Conservation (phyloP, 106 monocot genomes). For the Phalaenopsis aphrodite region DNA sequence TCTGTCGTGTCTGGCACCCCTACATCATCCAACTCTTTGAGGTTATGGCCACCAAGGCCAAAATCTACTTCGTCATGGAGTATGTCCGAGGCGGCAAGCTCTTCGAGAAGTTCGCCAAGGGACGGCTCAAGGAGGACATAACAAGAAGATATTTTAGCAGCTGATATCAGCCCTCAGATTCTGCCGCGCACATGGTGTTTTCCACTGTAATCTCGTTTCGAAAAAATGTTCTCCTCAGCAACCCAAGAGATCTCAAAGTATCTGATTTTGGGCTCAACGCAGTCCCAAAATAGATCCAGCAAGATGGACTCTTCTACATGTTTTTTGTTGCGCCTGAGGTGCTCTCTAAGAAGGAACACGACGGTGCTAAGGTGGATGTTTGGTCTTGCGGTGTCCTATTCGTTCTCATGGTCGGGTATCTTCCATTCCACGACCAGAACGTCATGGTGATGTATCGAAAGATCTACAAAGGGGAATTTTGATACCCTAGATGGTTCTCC, state of each 20-base stretch:
- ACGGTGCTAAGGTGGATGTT: conserved; percentile 41
- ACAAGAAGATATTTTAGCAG: conserved; percentile 36
- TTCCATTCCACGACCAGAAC: conserved; percentile 41
- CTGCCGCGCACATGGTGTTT: conserved; percentile 43
- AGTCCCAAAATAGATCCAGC: conserved; percentile 2
- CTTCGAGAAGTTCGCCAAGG: conserved; percentile 32
- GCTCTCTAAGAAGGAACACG: conserved; percentile 27
- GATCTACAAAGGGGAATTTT: conserved; percentile 42
- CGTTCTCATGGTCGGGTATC: conserved; percentile 43
- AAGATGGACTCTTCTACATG: conserved; percentile 38
- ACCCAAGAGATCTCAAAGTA: conserved; percentile 32
- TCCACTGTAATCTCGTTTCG: conserved; percentile 68
- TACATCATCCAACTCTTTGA: conserved; percentile 49
- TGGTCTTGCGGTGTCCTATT: conserved; percentile 42
- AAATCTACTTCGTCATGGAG: conserved; percentile 26
- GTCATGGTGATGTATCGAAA: conserved; percentile 32
- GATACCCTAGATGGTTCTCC: conserved; percentile 45
- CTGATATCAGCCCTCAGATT: conserved; percentile 39
- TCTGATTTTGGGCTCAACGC: conserved; percentile 30
- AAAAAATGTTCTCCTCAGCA: conserved; percentile 68
- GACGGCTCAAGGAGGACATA: conserved; percentile 30
- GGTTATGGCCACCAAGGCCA: conserved; percentile 36
- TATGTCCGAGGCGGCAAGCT: conserved; percentile 19
- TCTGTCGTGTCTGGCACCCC: conserved; percentile 42
- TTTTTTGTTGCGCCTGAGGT: conserved; percentile 46